Percentiles rank a stretch among this genome's conserved stretches.
These are phyloP conservation scores for Leishmania tarentolae DNA, from an alignment of 208 protist species.

Conservation along the genomic window DNA sequence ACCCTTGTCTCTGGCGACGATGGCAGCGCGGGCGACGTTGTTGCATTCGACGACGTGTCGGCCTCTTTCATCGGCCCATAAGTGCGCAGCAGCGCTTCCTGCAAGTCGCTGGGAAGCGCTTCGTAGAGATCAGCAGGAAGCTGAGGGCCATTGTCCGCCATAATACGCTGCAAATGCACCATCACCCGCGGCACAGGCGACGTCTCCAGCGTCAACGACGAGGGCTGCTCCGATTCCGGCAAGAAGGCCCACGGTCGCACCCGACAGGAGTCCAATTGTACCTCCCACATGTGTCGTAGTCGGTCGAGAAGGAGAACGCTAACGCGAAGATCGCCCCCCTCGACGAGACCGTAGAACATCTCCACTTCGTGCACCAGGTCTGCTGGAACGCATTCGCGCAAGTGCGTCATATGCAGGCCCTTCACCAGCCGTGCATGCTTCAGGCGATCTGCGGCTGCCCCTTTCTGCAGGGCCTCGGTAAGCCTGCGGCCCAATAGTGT, in stretches of 20 bases:
- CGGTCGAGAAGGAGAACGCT: constrained; percentile 80
- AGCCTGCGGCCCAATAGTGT: constrained; percentile 12
- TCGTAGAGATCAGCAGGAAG: constrained; percentile 36
- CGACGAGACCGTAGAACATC: constrained; percentile 30
- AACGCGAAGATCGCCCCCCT: constrained; percentile 19
- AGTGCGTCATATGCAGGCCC: constrained; percentile 39
- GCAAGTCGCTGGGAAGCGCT: constrained; percentile 25
- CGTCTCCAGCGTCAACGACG: constrained; percentile 76
- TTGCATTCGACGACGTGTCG: background rate
- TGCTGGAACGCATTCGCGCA: constrained; percentile 42
- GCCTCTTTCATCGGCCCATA: background rate
- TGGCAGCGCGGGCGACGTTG: background rate
- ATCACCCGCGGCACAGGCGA: constrained; percentile 73
- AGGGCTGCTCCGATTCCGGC: constrained; percentile 55
- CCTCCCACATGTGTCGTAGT: constrained; percentile 84
- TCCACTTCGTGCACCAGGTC: constrained; percentile 43
- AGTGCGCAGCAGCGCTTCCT: constrained; percentile 38
- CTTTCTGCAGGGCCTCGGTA: constrained; percentile 11
- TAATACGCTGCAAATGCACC: constrained; percentile 24
- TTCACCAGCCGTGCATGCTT: constrained; percentile 10
- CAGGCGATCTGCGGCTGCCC: constrained; percentile 2
- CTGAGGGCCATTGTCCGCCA: constrained; percentile 37
- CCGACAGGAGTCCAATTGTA: constrained; percentile 42
- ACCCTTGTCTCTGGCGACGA: constrained; percentile 8
- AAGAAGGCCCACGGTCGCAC: constrained; percentile 76